Percentiles rank a stretch among this genome's conserved stretches.
These are phyloP conservation scores for Aspergillus neoniger DNA, from an alignment of 2,329 filamentous ascomycete species.

Conservation along the genomic window DNA sequence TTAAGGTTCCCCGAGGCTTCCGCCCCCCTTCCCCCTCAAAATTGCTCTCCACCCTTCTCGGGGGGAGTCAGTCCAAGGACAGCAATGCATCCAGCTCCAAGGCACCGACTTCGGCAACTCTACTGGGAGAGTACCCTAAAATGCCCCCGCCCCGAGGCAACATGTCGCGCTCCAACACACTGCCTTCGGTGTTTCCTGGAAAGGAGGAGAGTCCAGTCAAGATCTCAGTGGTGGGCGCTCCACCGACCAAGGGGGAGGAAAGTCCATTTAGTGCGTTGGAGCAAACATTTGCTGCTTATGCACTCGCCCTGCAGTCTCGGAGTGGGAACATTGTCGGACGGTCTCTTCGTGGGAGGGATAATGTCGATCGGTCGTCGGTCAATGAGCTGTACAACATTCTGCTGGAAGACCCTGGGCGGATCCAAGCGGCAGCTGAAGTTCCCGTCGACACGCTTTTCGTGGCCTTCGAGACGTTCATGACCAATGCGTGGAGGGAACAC, in stretches of 20 bases:
- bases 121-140: conserved; percentile 48
- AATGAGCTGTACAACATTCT: conserved; percentile 90
- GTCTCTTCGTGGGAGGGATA: conserved; percentile 67
- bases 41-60: conserved; percentile 79
- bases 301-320: conserved; percentile 77
- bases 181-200: conserved; percentile 49
- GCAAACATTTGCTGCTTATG: conserved; percentile 80
- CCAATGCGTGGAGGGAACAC: conserved; percentile 82
- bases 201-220: conserved; percentile 40
- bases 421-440: conserved; percentile 73
- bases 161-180: conserved; percentile 46
- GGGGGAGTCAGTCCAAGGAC: conserved; percentile 51
- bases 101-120: conserved; percentile 36
- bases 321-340: conserved; percentile 85
- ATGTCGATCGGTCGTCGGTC: conserved; percentile 74
- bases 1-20: conserved; percentile 62
- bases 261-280: conserved; percentile 74
- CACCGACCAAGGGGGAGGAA: conserved; percentile 53
- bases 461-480: conserved; percentile 90
- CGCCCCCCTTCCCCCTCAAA: conserved; percentile 87
- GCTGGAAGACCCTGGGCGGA: conserved; percentile 77
- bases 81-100: conserved; percentile 35
- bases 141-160: conserved; percentile 42
- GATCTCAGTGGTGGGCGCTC: conserved; percentile 57
- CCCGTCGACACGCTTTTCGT: conserved; percentile 83